Base-by-base conservation (phyloP, 805 yeast species). In the Priceomyces castillae region DNA sequence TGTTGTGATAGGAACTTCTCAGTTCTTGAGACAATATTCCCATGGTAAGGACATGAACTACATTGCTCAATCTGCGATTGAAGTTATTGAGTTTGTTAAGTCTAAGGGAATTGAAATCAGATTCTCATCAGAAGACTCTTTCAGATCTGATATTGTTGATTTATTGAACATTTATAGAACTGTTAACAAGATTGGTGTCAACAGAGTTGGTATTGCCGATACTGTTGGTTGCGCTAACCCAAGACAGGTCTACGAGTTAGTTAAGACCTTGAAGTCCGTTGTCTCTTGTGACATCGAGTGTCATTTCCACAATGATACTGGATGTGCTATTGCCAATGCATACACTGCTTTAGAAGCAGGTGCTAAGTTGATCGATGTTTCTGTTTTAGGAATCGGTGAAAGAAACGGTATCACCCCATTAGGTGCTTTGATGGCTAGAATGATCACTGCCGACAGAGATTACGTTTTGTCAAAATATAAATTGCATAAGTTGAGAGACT, bases 141-240 rank as follows among this genome's bases (percentile, higher is more conserved):
- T 78, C 66, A 71, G 83, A 68, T 73, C 80, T 16, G 82, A 78
- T 58, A 74, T 78, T 47, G 82, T 78, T 31, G 83, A 78, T 57
- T 72, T 78, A 57, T 68, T 78, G 45, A 77, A 78, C 56, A 78
- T 78, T 43, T 78, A 78, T 64, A 73, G 76, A 57, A 76, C 81
- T n/a, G 82, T 78, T 43, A 80, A 76, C 61, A 78, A 78, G 59
- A 76, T 78, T 41, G 83, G 83, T 43, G 83, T 78, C 28, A 73
- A 78, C 62, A 71, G 83, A 68, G 80, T 78, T 40, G 83, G 83
- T 62, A 77, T 78, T 59, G 82, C 83, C 40, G 83, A 78, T 62
- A 78, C 83, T 37, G 81, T 78, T 46, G 83, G 83, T 44, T 77
- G 83, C 59, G 83, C 82, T 42, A 77, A 78, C 62, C 81, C 82